Percentiles rank a stretch among this genome's conserved stretches.
Evolutionary conservation across 148 eudicot species (phyloP).

Genomic region (Chenopodium album): DNA sequence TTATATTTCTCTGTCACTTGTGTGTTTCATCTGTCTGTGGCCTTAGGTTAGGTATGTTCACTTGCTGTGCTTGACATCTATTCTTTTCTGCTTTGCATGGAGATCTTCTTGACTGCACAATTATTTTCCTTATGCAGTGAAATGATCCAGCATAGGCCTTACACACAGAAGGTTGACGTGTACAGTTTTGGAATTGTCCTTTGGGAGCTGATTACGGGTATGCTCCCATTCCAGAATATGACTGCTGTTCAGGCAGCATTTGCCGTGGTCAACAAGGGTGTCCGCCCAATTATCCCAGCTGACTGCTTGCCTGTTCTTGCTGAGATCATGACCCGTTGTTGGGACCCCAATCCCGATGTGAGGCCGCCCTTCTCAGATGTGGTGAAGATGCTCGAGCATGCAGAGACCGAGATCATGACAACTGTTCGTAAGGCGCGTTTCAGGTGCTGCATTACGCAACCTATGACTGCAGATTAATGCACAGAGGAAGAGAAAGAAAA

Average conservation of each 20-base stretch:
- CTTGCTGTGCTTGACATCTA: neutral
- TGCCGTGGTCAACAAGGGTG: constrained; percentile 93
- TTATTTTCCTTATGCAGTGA: constrained; percentile 50
- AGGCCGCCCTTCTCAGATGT: constrained; percentile 82
- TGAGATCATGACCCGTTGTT: constrained; percentile 91
- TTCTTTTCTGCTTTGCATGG: neutral
- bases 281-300: constrained; percentile 71
- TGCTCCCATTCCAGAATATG: constrained; percentile 96
- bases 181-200: constrained; percentile 97
- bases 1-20: neutral
- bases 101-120: constrained; percentile 27
- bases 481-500: constrained; percentile 13
- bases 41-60: neutral
- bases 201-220: constrained; percentile 91
- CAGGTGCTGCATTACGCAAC: constrained; percentile 93
- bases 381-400: constrained; percentile 81
- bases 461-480: constrained; percentile 82
- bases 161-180: constrained; percentile 91
- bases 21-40: neutral
- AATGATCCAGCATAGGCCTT: constrained; percentile 98
- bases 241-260: constrained; percentile 98
- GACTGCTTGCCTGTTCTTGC: constrained; percentile 75
- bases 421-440: constrained; percentile 90
- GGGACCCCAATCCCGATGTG: constrained; percentile 82
- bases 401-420: constrained; percentile 86